phyloP scores from a whole-genome alignment of 148 eudicot species.

The Vaccinium macrocarpon region DNA sequence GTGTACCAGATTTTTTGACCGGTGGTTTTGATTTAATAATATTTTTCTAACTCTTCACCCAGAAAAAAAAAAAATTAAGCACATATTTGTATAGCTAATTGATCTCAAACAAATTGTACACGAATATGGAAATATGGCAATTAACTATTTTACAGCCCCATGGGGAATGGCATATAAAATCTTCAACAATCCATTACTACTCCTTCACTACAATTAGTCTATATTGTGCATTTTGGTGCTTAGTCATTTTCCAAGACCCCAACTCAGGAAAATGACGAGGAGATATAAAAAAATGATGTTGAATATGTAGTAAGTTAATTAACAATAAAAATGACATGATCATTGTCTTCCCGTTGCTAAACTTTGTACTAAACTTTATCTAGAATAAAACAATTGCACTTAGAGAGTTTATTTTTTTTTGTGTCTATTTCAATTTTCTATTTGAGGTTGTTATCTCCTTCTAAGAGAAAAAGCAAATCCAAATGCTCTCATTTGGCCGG shows the following conservation, averaged over 20 bases:
- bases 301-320: background rate
- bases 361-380: no score
- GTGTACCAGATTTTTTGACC: no score
- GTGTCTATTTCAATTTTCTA: background rate
- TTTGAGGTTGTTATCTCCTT: background rate
- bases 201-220: no score
- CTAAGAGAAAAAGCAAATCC: background rate
- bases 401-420: background rate
- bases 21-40: no score
- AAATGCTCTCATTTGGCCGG: background rate
- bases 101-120: no score
- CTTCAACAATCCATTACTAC: no score
- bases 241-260: constrained; percentile 8
- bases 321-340: background rate
- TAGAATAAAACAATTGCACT: background rate
- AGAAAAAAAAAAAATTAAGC: no score
- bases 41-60: no score
- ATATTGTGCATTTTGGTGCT: background rate
- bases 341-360: background rate
- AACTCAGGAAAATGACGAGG: background rate
- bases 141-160: no score
- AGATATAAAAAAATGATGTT: background rate
- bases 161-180: no score
- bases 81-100: no score
- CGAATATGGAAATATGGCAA: no score